These are phyloP conservation scores for Puccinia horiana DNA, from an alignment of 1,284 basidiomycete species.

Conservation along the genomic window DNA sequence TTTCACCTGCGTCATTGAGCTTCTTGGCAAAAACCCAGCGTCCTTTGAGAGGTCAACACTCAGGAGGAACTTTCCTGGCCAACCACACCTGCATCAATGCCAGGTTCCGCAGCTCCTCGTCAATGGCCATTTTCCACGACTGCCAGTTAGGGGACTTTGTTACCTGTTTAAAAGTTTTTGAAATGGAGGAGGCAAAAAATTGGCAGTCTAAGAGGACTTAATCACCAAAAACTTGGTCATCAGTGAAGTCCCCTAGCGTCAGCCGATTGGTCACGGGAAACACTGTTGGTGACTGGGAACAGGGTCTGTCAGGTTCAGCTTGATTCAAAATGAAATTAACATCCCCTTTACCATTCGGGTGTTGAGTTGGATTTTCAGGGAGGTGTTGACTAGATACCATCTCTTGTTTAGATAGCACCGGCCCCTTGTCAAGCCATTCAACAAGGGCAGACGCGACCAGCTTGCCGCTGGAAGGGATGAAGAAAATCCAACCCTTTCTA, in stretches of 20 bases:
- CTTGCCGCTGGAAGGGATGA: background rate
- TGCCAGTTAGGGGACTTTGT: background rate
- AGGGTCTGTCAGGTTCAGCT: background rate
- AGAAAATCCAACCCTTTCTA: conserved; percentile 21
- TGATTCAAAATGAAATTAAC: background rate
- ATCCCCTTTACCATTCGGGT: background rate
- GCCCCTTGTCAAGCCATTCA: background rate
- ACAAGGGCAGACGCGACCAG: background rate
- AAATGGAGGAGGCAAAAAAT: background rate
- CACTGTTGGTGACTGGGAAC: no score
- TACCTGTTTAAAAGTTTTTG: background rate
- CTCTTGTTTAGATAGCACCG: background rate
- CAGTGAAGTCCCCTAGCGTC: background rate
- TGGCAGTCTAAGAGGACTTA: background rate
- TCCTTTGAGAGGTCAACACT: background rate
- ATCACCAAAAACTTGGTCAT: background rate
- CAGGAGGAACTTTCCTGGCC: background rate
- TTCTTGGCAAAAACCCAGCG: conserved; percentile 2
- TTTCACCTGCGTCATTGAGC: background rate
- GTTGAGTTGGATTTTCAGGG: background rate
- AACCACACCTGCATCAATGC: background rate
- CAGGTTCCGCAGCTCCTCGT: background rate
- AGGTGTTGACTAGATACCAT: background rate
- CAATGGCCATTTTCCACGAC: background rate
- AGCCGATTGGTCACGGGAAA: background rate